Conservation (phyloP, 352 stramenopile species). For the Phytophthora hybrid region DNA sequence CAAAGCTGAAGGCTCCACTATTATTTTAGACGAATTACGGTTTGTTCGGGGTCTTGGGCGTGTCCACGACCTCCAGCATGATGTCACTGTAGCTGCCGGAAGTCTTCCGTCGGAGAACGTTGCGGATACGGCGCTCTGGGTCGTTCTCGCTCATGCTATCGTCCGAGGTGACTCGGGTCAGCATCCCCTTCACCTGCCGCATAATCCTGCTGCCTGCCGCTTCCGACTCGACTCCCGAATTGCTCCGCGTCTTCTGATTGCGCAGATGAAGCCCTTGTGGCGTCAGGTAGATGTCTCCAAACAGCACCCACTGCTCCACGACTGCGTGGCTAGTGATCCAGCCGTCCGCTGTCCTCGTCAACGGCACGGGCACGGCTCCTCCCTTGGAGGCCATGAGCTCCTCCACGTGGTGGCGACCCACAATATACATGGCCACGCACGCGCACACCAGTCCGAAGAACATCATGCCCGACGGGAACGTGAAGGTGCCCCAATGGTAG, state of each 20-base stretch:
- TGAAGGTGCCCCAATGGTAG: slow-evolving; percentile 77
- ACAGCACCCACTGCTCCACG: slow-evolving; percentile 85
- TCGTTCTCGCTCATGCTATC: slow-evolving; percentile 65
- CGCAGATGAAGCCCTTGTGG: slow-evolving; percentile 62
- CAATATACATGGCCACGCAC: slow-evolving; percentile 83
- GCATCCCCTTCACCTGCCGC: slow-evolving; percentile 55
- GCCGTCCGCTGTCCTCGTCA: slow-evolving; percentile 76
- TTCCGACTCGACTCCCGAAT: slow-evolving; percentile 60
- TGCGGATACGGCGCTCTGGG: slow-evolving; percentile 77
- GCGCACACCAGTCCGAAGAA: slow-evolving; percentile 81
- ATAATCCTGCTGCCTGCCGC: slow-evolving; percentile 49
- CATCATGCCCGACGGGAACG: slow-evolving; percentile 78
- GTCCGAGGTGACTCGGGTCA: slow-evolving; percentile 45
- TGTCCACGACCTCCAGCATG: slow-evolving; percentile 72
- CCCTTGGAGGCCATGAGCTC: slow-evolving; percentile 85
- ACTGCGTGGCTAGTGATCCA: slow-evolving; percentile 88
- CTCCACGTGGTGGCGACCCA: slow-evolving; percentile 80
- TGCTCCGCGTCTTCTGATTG: slow-evolving; percentile 61
- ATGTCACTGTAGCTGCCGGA: slow-evolving; percentile 88
- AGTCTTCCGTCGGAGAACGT: slow-evolving; percentile 67
- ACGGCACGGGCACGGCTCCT: slow-evolving; percentile 77
- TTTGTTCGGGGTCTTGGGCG: slow-evolving; percentile 56
- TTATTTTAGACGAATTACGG: slow-evolving; percentile 46
- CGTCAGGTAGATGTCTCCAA: slow-evolving; percentile 81
- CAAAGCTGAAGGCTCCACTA: slow-evolving; percentile 25